Evolutionary conservation across 805 yeast genomes (phyloP).

Genomic region (Tetrapisispora pingtungensis): DNA sequence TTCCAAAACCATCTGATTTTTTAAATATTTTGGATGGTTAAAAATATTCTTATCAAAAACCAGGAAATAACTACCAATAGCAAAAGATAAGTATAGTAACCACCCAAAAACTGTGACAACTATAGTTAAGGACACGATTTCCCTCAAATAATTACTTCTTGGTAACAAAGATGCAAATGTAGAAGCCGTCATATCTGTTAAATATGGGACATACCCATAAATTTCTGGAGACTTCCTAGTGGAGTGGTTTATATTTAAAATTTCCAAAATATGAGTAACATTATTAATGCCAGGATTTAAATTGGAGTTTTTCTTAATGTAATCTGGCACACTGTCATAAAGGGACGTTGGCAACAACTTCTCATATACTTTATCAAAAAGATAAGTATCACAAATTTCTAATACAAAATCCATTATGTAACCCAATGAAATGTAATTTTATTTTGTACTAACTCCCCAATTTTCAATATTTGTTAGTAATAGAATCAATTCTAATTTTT

Average conservation of each 20-base stretch:
- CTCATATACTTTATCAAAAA: conserved; percentile 70
- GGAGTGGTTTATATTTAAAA: conserved; percentile 6
- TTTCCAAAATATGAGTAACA: conserved; percentile 8
- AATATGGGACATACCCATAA: conserved; percentile 52
- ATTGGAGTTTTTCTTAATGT: no score
- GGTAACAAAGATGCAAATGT: conserved; percentile 54
- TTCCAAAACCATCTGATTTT: conserved; percentile 83
- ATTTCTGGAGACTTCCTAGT: conserved; percentile 30
- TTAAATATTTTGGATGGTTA: conserved; percentile 91
- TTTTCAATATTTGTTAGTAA: no score
- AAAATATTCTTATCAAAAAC: conserved; percentile 82
- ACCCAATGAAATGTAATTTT: no score
- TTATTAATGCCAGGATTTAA: no score
- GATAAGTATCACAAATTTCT: conserved; percentile 62
- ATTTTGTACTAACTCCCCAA: no score
- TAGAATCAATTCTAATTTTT: no score
- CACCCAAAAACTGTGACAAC: conserved; percentile 78
- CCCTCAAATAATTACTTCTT: no score
- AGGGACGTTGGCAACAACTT: conserved; percentile 52
- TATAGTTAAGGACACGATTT: conserved; percentile 36
- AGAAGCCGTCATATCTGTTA: conserved; percentile 45
- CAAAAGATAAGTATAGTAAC: conserved; percentile 62
- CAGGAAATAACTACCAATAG: conserved; percentile 60
- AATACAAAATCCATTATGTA: conserved; percentile 89
- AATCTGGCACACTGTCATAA: conserved; percentile 27